Conservation (phyloP, 768 basidiomycete species). For the Daedaleopsis sinensis region DNA sequence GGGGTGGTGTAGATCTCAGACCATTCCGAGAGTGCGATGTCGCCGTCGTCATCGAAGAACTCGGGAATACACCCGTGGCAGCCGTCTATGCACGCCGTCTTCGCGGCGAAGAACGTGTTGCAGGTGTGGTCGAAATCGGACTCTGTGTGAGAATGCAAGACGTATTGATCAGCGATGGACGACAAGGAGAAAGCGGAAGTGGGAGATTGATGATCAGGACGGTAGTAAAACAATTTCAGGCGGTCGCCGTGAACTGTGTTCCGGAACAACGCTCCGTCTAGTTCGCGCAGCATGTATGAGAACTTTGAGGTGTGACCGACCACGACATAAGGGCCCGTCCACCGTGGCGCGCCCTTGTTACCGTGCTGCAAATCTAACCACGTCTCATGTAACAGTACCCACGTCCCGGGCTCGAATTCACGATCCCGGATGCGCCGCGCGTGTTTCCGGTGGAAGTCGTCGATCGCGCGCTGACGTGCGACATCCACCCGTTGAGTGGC, state of each 20-base stretch:
- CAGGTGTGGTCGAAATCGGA: no score
- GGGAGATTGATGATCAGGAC: not conserved
- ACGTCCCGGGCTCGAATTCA: conserved; percentile 25
- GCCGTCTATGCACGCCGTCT: no score
- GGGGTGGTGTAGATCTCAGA: no score
- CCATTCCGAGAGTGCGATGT: no score
- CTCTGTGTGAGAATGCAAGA: no score
- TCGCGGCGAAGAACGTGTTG: no score
- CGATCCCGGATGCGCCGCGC: no score
- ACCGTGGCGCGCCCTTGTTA: conserved; percentile 31
- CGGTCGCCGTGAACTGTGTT: not conserved
- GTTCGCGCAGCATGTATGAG: not conserved
- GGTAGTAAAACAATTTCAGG: not conserved
- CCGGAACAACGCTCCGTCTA: not conserved
- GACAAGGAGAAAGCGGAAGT: no score
- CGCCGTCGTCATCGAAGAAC: no score
- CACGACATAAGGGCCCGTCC: conserved; percentile 37
- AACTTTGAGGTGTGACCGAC: rapidly evolving
- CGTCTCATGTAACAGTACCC: conserved; percentile 37
- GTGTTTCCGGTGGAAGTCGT: not conserved
- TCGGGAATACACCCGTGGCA: no score
- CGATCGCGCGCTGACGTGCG: not conserved
- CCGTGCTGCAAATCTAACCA: conserved; percentile 34
- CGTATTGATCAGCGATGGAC: no score
- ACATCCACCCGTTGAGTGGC: no score